Conservation (phyloP, 202 grass and related monocot species). For the Sporobolus alterniflorus region DNA sequence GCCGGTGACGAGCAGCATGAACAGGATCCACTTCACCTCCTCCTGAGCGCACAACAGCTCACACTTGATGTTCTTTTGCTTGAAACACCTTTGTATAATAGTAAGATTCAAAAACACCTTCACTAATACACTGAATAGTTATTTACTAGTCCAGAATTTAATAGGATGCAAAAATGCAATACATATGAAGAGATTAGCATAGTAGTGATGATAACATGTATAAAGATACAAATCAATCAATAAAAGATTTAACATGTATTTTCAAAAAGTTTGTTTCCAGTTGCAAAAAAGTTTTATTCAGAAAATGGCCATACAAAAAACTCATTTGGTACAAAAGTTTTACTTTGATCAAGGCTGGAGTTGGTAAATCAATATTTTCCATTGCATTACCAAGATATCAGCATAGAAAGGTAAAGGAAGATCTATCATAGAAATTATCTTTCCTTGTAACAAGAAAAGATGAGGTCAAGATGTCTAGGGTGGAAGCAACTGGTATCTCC, state of each 20-base stretch:
- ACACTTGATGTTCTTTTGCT: neutral
- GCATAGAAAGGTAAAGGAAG: constrained; percentile 78
- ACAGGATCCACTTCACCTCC: constrained; percentile 23
- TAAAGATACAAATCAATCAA: neutral
- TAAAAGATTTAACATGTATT: constrained; percentile 9
- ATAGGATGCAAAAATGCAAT: constrained; percentile 68
- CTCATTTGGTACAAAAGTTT: constrained; percentile 8
- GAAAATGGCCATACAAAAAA: neutral
- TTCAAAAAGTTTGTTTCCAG: neutral
- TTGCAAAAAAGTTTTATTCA: neutral
- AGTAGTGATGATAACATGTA: constrained; percentile 24
- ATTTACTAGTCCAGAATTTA: constrained; percentile 98
- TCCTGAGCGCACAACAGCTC: neutral
- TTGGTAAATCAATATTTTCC: constrained; percentile 88
- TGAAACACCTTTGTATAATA: constrained; percentile 79
- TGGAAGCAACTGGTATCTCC: constrained; percentile 96
- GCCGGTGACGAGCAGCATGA: constrained; percentile 60
- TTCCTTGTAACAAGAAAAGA: constrained; percentile 97
- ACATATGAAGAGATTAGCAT: constrained; percentile 4
- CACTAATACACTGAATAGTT: constrained; percentile 91
- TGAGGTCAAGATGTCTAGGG: constrained; percentile 93
- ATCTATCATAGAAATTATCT: constrained; percentile 90
- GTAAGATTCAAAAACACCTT: no score
- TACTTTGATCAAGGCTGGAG: constrained; percentile 87
- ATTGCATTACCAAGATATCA: constrained; percentile 93